A percentile compares a stretch with the other conserved stretches of the same genome.
phyloP scores from a whole-genome alignment of 2,329 filamentous ascomycete genomes.

The Cladosporium colombiae region DNA sequence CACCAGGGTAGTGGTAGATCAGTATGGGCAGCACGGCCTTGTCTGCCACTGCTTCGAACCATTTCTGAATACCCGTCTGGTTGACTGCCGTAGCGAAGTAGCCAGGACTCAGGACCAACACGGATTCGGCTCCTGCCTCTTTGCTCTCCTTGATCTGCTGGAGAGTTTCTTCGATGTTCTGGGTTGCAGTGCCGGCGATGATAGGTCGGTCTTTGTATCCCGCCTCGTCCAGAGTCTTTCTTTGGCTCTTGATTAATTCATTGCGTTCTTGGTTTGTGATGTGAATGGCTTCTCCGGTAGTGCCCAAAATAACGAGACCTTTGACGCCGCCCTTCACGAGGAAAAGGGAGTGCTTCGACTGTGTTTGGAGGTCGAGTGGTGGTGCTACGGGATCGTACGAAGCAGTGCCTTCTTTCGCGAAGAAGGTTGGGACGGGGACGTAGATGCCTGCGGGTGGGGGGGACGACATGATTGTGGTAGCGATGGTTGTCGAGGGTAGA shows the following conservation, averaged over 20 bases:
- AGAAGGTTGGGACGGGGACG: conserved; percentile 66
- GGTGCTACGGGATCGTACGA: conserved; percentile 50
- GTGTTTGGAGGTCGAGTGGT: conserved; percentile 59
- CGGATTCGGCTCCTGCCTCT: conserved; percentile 61
- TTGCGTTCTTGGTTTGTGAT: conserved; percentile 59
- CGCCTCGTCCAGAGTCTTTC: conserved; percentile 56
- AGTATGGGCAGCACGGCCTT: conserved; percentile 61
- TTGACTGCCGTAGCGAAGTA: conserved; percentile 63
- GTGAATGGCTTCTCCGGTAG: conserved; percentile 66
- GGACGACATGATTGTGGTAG: background rate
- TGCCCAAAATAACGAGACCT: conserved; percentile 64
- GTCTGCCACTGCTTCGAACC: conserved; percentile 64
- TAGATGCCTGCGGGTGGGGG: conserved; percentile 58
- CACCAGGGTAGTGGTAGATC: conserved; percentile 67
- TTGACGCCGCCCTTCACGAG: conserved; percentile 61
- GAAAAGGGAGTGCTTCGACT: conserved; percentile 60
- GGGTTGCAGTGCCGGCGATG: conserved; percentile 63
- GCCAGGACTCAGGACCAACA: conserved; percentile 63
- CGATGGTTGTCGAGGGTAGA: background rate
- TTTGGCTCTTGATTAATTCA: conserved; percentile 56
- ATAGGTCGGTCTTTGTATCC: conserved; percentile 62
- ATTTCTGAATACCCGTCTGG: conserved; percentile 61
- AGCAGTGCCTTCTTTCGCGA: conserved; percentile 51
- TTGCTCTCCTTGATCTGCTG: conserved; percentile 58
- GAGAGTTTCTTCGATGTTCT: conserved; percentile 63